Base-by-base conservation (phyloP, 352 stramenopile species). In the Pythium coloratum region DNA sequence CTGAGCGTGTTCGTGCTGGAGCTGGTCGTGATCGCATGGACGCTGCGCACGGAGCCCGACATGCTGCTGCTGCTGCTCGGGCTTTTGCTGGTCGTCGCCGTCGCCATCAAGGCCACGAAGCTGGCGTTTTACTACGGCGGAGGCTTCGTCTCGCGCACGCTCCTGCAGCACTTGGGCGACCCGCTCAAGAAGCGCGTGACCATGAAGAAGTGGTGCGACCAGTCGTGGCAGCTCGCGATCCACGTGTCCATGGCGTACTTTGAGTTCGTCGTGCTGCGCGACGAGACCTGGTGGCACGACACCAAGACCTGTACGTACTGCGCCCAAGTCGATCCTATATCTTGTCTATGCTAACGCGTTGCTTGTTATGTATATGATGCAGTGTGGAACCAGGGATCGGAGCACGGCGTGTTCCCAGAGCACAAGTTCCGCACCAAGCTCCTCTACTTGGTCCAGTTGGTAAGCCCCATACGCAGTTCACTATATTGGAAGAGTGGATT, bases 121-220 rank as follows among this genome's bases (percentile, higher is more conserved):
- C 71, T 70, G 24, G 71, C 65, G 30, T 95, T 95, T 55, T 82
- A 76, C 30, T 75, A 88, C 32, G 73, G 71, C 18, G 88, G 88
- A 50, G 75, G 75, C 0, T 91, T 83, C 73, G 90, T 95, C 73
- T 92, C 84, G 60, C 80, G 81, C 65, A 90, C 74, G 2, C 90
- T 90, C 68, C 71, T 94, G 61, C 69, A 92, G 72, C 84, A 94
- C 75, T 67, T 94, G 20, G 82, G 86, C 8, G 82, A 96, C 65
- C 89, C 89, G 40, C 74, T 96, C 14, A 85, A 84, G 71, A 95
- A 95, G 71, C 51, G 75, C 26, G 70, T 93, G 67, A 85, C 87
- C 36, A 91, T 94, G 84, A 92, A 93, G 69, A 96, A 96, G 71
- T 96, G 88, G 81, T 89, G 78, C 50, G 88, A 95, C 63, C 89